phyloP scores from a whole-genome alignment of 371 early-diverging fungal species.

The Circinella umbellata region DNA sequence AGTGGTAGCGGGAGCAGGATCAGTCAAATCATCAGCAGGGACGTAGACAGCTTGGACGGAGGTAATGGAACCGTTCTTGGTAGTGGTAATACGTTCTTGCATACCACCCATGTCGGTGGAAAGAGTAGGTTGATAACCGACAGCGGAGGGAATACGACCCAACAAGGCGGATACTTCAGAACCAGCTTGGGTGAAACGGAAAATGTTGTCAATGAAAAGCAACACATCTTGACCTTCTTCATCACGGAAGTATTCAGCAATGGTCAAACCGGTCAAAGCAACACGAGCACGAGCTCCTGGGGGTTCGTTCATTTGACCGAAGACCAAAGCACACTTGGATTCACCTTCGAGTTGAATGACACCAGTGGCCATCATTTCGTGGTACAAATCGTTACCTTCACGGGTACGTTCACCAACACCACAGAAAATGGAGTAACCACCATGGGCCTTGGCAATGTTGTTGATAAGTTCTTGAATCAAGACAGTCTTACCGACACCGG shows the following conservation, averaged over 20 bases:
- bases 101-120: slow-evolving; percentile 97
- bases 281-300: slow-evolving; percentile 99
- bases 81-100: slow-evolving; percentile 99
- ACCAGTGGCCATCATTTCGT: slow-evolving; percentile 95
- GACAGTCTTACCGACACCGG: slow-evolving; percentile 95
- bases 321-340: slow-evolving; percentile 96
- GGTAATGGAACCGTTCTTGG: slow-evolving; percentile 99
- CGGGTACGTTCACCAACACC: slow-evolving; percentile 98
- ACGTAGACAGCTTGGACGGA: slow-evolving; percentile 98
- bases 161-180: slow-evolving; percentile 96
- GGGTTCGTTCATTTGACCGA: slow-evolving; percentile 99
- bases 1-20: slow-evolving; percentile 99
- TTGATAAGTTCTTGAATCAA: slow-evolving; percentile 97
- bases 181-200: slow-evolving; percentile 96
- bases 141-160: slow-evolving; percentile 99
- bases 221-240: slow-evolving; percentile 99
- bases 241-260: slow-evolving; percentile 99
- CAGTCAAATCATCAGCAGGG: slow-evolving; percentile 99
- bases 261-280: slow-evolving; percentile 96
- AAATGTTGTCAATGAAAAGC: slow-evolving; percentile 99
- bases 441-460: slow-evolving; percentile 97
- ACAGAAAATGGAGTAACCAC: slow-evolving; percentile 97
- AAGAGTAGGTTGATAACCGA: slow-evolving; percentile 99
- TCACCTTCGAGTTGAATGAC: slow-evolving; percentile 93
- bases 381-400: slow-evolving; percentile 98